A percentile compares a stretch with the other conserved stretches of the same genome.
These are phyloP conservation scores for Malus hybrid DNA, from an alignment of 331 rosid species.

Conservation along the genomic window DNA sequence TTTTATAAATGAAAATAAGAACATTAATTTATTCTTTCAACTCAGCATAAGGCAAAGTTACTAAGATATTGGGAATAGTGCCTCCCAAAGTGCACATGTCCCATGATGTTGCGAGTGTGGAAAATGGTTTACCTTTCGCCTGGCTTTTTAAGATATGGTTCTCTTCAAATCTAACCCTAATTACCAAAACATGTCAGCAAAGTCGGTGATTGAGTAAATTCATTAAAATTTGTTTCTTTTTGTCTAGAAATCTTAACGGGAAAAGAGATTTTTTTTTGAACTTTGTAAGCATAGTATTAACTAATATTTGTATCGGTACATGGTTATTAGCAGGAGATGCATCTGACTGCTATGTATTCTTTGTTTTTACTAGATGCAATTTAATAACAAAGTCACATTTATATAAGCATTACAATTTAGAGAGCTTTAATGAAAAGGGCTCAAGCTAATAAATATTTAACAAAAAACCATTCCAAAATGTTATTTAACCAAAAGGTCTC, in stretches of 20 bases:
- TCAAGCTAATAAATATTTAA: too few relatives aligned
- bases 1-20: too few relatives aligned
- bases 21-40: too few relatives aligned
- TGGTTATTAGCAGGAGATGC: conserved; percentile 8
- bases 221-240: background rate
- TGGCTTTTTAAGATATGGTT: conserved; percentile 10
- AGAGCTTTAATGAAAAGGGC: too few relatives aligned
- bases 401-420: conserved; percentile 1
- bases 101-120: background rate
- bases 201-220: conserved; percentile 5
- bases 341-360: conserved; percentile 3
- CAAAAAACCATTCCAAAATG: too few relatives aligned
- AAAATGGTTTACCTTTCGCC: background rate
- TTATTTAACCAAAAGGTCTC: too few relatives aligned
- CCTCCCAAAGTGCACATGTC: background rate
- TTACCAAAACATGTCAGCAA: conserved; percentile 9
- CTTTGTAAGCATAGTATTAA: conserved; percentile 15
- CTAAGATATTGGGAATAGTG: background rate
- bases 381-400: conserved; percentile 4
- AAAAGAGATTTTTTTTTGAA: conserved; percentile 25
- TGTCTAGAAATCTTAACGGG: conserved; percentile 25
- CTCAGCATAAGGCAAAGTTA: too few relatives aligned
- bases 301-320: conserved; percentile 4
- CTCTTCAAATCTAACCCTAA: background rate
- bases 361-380: background rate